Base-by-base conservation (phyloP, 306 rosid genomes). In the Gynostemma pentaphyllum region DNA sequence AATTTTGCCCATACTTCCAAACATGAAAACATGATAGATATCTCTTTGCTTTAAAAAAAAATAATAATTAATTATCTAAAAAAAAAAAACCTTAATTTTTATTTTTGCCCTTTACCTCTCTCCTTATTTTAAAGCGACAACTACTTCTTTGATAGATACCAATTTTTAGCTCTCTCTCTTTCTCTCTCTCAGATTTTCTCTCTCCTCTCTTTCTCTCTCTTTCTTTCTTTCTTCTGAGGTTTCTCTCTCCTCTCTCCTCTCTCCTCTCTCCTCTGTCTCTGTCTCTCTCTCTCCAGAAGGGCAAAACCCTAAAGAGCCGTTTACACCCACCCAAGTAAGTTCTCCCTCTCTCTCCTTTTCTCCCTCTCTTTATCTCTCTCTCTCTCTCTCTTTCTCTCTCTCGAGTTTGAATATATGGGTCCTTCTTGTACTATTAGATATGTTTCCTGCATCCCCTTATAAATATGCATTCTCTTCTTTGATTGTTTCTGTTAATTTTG, bases 241-340 rank as follows among this genome's bases (percentile, higher is more conserved):
- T 80, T 73, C 82, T 84, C 92, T 86, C 94, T 79, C 62, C 69
- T 72, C 68, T 45, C 47, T 39, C 65, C 23, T 53, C 62, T 64
- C 48, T 76, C 62, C 75, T 72, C 69, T 18, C 67, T 67, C 66
- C 73, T 23, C 40, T 71, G 22, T 80, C 71, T 81, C 76, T 78
- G 76, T 81, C 80, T 75, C 80, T 84, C 95, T 89, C 96, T 83
- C 96, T 85, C 95, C 97, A 79, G 95, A 85, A 85, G 89, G 86
- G 86, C 85, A 81, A 87, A 90, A 90, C 94, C 94, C 96, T 85
- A 83, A 87, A 87, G 97, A 80, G 87, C 87, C 96, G 96, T 87
- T 85, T 87, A 79, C 95, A 90, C 89, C 94, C 85, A 90, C 88
- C 88, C 82, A 83, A 90, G 97, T 87, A 87, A 90, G 97, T 85